Conservation (phyloP, 169 alveolate species). For the Plasmodium vivax region DNA sequence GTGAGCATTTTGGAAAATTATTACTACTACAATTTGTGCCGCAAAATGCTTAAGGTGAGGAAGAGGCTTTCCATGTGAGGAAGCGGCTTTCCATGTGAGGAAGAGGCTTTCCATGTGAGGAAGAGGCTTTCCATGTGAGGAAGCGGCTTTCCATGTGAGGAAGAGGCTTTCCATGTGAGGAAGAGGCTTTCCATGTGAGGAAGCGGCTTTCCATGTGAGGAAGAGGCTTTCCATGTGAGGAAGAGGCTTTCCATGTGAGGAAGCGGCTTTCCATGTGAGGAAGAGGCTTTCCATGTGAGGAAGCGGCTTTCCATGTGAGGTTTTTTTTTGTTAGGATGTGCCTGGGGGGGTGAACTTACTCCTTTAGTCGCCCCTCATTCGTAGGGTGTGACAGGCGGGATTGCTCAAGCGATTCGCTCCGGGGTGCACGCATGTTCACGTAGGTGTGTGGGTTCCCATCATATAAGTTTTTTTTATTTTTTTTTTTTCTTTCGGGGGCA, state of each 20-base stretch:
- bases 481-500: neutral
- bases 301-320: too few species aligned
- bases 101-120: too few species aligned
- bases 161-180: too few species aligned
- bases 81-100: too few species aligned
- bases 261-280: too few species aligned
- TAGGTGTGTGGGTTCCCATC: neutral
- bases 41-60: neutral
- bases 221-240: too few species aligned
- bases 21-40: constrained; percentile 1
- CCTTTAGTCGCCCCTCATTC: neutral
- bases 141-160: too few species aligned
- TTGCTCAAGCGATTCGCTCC: neutral
- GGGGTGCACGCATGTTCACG: neutral
- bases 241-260: too few species aligned
- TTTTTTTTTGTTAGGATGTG: neutral
- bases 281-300: too few species aligned
- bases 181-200: too few species aligned
- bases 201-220: too few species aligned
- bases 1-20: constrained; percentile 11
- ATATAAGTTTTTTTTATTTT: neutral
- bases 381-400: neutral
- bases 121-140: too few species aligned
- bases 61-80: neutral
- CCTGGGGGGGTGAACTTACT: neutral